Evolutionary conservation across 352 stramenopile species (phyloP).

Genomic region (Globisporangium uncinulatum): DNA sequence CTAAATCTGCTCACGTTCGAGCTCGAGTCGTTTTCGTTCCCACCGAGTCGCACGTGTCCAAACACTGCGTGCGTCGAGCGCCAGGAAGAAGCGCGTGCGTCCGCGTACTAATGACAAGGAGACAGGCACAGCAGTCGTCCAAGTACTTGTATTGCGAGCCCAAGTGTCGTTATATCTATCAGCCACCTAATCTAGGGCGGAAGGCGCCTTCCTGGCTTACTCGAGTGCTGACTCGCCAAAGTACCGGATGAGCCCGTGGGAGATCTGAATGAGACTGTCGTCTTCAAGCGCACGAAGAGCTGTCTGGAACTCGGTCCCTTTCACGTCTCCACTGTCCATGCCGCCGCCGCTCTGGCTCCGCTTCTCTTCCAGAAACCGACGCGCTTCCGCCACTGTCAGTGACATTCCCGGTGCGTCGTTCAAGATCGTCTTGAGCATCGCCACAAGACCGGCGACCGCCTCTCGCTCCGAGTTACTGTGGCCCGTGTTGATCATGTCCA

Average conservation of each 20-base stretch:
- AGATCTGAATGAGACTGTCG: conserved; percentile 91
- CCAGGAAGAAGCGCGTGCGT: conserved; percentile 22
- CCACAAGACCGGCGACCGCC: conserved; percentile 49
- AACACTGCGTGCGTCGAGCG: conserved; percentile 23
- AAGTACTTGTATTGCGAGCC: too few species aligned
- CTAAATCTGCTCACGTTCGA: conserved; percentile 31
- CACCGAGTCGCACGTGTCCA: conserved; percentile 18
- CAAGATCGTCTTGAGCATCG: conserved; percentile 52
- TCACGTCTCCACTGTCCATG: conserved; percentile 48
- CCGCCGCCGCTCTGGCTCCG: conserved; percentile 25
- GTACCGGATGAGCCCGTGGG: conserved; percentile 81
- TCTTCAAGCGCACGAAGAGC: conserved; percentile 88
- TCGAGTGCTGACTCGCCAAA: conserved; percentile 38
- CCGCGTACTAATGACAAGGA: neutral
- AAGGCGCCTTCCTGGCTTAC: neutral
- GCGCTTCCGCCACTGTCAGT: conserved; percentile 85
- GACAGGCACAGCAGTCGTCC: too few species aligned
- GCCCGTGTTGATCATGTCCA: conserved; percentile 99
- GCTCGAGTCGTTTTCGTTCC: conserved; percentile 32
- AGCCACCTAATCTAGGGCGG: too few species aligned
- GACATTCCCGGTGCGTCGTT: conserved; percentile 49
- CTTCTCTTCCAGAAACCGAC: conserved; percentile 82
- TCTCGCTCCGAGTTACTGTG: conserved; percentile 89
- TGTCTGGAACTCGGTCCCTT: conserved; percentile 85
- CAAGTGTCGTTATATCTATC: too few species aligned